phyloP scores from a whole-genome alignment of 768 basidiomycete genomes.

The Rhodosporidiobolus odoratus region DNA sequence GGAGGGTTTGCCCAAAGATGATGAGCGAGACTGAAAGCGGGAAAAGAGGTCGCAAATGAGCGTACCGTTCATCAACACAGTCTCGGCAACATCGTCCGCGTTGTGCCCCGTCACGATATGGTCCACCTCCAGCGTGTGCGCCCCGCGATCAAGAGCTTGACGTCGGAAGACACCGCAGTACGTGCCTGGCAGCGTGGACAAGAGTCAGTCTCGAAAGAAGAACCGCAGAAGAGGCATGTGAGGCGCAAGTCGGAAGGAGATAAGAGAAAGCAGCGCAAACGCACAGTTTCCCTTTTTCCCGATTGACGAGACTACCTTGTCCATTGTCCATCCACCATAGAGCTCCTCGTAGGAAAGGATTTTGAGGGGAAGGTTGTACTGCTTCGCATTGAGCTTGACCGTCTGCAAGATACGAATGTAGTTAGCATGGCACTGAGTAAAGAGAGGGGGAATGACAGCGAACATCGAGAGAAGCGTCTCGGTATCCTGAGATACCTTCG shows the following conservation, averaged over 20 bases:
- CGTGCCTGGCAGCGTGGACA: constrained; percentile 53
- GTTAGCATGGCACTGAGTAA: background rate
- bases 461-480: constrained; percentile 94
- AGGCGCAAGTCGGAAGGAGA: too few relatives aligned
- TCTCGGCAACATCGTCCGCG: constrained; percentile 98
- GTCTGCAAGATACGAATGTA: constrained; percentile 56
- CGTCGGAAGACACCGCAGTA: constrained; percentile 97
- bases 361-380: constrained; percentile 91
- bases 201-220: background rate
- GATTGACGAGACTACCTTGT: constrained; percentile 85
- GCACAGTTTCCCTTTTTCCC: constrained; percentile 93
- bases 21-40: background rate
- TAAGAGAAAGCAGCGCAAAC: constrained; percentile 15
- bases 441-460: constrained; percentile 16
- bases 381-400: constrained; percentile 91
- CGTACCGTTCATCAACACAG: constrained; percentile 96
- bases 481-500: constrained; percentile 91
- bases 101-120: constrained; percentile 99
- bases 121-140: constrained; percentile 77
- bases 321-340: constrained; percentile 97
- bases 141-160: constrained; percentile 93
- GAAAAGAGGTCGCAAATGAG: constrained; percentile 23
- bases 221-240: too few relatives aligned
- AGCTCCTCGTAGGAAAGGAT: constrained; percentile 93
- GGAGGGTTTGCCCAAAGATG: too few relatives aligned